Conservation (phyloP, 1,284 basidiomycete species). For the Hemileia vastatrix region DNA sequence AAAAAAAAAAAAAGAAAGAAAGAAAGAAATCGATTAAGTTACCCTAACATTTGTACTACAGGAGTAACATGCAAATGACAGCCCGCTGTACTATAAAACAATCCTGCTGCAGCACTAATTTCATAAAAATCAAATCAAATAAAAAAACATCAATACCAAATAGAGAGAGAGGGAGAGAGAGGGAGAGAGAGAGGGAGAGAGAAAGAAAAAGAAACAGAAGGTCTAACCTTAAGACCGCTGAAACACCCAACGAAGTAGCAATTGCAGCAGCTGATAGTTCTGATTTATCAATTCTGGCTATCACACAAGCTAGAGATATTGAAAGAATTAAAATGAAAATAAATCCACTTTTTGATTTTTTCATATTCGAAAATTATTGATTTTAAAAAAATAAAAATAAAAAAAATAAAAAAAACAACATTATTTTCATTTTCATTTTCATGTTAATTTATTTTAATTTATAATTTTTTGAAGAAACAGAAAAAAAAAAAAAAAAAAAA, state of each 20-base stretch:
- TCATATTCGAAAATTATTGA: too few relatives aligned
- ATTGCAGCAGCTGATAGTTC: conserved; percentile 13
- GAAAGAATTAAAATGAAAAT: conserved; percentile 8
- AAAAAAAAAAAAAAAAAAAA: too few relatives aligned
- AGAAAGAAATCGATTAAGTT: background rate
- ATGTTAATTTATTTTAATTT: too few relatives aligned
- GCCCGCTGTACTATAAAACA: conserved; percentile 17
- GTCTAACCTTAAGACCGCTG: conserved; percentile 10
- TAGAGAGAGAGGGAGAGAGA: too few relatives aligned
- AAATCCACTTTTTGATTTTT: too few relatives aligned
- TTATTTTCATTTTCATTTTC: too few relatives aligned
- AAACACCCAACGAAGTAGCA: conserved; percentile 9
- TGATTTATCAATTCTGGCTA: background rate
- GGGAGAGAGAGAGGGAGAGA: too few relatives aligned
- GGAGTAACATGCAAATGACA: conserved; percentile 14
- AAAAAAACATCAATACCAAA: too few relatives aligned
- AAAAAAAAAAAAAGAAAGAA: background rate
- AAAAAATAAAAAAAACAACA: too few relatives aligned
- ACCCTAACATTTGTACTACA: conserved; percentile 23
- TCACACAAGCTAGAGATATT: conserved; percentile 9
- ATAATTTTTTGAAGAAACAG: too few relatives aligned
- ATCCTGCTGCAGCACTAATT: conserved; percentile 19
- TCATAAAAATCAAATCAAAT: too few relatives aligned
- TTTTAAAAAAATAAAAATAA: too few relatives aligned
- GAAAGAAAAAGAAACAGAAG: background rate